These are phyloP conservation scores for Nicotiana otophora DNA, from an alignment of 257 asterid species.

Conservation along the genomic window DNA sequence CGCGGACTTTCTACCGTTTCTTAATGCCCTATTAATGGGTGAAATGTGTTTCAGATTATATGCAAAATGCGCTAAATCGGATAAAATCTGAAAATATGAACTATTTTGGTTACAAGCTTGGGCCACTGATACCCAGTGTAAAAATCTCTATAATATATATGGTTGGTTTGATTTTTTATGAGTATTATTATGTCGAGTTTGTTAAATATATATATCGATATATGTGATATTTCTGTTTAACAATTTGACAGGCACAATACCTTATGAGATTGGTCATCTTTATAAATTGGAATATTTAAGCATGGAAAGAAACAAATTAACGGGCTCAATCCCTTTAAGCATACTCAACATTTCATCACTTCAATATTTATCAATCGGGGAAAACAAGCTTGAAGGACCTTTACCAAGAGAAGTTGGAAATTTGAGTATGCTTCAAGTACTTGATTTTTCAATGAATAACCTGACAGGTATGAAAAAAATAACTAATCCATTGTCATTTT, in stretches of 20 bases:
- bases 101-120: too few species aligned
- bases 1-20: too few species aligned
- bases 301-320: not conserved
- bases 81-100: too few species aligned
- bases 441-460: conserved; percentile 16
- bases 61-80: too few species aligned
- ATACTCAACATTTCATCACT: conserved; percentile 18
- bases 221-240: not conserved
- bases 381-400: conserved; percentile 18
- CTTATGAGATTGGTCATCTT: conserved; percentile 9
- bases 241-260: conserved; percentile 21
- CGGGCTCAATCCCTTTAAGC: conserved; percentile 18
- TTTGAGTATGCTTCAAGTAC: conserved; percentile 7
- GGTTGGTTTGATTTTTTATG: not conserved
- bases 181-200: not conserved
- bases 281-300: not conserved
- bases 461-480: conserved; percentile 15
- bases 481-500: not conserved
- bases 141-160: too few species aligned
- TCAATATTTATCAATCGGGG: conserved; percentile 12
- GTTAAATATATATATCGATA: too few species aligned
- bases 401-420: conserved; percentile 30
- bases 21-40: too few species aligned
- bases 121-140: too few species aligned
- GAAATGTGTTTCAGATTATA: too few species aligned